These are phyloP conservation scores for Paradendryphiella salina DNA, from an alignment of 2,329 filamentous ascomycete genomes.

Conservation along the genomic window DNA sequence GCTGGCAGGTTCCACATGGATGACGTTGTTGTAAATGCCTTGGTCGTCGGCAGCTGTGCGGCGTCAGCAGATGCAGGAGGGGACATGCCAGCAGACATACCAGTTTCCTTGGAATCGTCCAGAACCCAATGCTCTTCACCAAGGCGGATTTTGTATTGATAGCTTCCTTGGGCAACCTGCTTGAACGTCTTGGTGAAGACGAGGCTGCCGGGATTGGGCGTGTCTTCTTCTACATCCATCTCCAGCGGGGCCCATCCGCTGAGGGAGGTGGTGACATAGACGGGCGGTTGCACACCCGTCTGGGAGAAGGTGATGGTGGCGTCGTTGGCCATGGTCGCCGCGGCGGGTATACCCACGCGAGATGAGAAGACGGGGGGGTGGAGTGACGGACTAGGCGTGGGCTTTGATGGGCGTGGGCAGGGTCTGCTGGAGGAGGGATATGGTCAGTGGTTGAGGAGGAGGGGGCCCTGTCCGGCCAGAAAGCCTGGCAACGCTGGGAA, in stretches of 20 bases:
- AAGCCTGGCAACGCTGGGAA: conserved; percentile 21
- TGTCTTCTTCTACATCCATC: conserved; percentile 59
- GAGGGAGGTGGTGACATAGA: conserved; percentile 72
- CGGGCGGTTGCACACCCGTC: conserved; percentile 64
- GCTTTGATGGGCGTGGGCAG: conserved; percentile 6
- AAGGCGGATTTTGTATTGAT: conserved; percentile 76
- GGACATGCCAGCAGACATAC: conserved; percentile 51
- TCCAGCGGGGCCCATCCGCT: conserved; percentile 69
- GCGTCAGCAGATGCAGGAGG: conserved; percentile 20
- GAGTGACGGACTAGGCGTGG: conserved; percentile 22
- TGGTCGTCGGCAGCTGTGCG: conserved; percentile 54
- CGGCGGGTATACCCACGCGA: neutral
- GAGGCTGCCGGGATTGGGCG: conserved; percentile 57
- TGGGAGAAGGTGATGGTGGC: conserved; percentile 65
- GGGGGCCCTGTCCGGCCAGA: conserved; percentile 19
- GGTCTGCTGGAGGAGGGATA: conserved; percentile 25
- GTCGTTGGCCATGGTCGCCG: conserved; percentile 24
- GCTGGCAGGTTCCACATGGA: conserved; percentile 40
- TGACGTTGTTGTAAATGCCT: conserved; percentile 60
- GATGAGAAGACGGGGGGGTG: too few relatives aligned
- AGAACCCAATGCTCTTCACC: conserved; percentile 68
- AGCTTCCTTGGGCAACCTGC: conserved; percentile 60
- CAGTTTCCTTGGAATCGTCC: conserved; percentile 63
- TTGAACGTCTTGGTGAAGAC: conserved; percentile 62
- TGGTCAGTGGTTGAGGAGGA: conserved; percentile 36